Percentiles rank a stretch among this genome's conserved stretches.
Conservation (phyloP, 2,329 filamentous ascomycete genomes). For the Colletotrichum australisinense region DNA sequence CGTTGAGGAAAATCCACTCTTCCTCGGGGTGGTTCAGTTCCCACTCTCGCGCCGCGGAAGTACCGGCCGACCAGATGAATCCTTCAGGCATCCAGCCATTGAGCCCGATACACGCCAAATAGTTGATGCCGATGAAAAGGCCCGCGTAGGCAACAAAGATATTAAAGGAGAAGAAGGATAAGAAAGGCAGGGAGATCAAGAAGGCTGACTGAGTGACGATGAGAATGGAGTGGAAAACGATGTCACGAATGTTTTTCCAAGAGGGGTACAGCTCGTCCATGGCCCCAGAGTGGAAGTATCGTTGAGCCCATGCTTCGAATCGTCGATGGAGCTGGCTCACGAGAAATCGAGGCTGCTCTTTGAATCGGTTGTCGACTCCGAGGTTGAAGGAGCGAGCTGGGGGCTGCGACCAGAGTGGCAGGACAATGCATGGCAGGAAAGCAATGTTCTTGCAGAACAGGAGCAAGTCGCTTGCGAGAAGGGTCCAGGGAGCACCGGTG, state of each 20-base stretch:
- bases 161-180: constrained; percentile 59
- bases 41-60: constrained; percentile 43
- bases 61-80: constrained; percentile 58
- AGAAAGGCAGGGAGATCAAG: constrained; percentile 66
- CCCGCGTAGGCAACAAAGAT: constrained; percentile 50
- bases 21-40: constrained; percentile 63
- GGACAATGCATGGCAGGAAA: constrained; percentile 14
- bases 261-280: constrained; percentile 30
- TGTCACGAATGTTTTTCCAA: constrained; percentile 7
- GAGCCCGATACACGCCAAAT: constrained; percentile 57
- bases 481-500: constrained; percentile 14
- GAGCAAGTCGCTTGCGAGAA: constrained; percentile 5
- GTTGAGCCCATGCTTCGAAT: constrained; percentile 5
- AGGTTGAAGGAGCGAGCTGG: constrained; percentile 18
- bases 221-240: constrained; percentile 7
- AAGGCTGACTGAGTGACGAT: constrained; percentile 64
- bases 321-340: background rate
- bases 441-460: background rate
- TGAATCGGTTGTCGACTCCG: background rate
- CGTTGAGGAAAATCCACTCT: constrained; percentile 84
- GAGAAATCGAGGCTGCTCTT: constrained; percentile 3
- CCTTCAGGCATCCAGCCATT: constrained; percentile 59
- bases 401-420: constrained; percentile 11
- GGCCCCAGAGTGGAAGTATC: constrained; percentile 6
- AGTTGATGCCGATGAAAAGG: constrained; percentile 62